phyloP scores from a whole-genome alignment of 2,329 filamentous ascomycete species.

The Diaporthe sp. region DNA sequence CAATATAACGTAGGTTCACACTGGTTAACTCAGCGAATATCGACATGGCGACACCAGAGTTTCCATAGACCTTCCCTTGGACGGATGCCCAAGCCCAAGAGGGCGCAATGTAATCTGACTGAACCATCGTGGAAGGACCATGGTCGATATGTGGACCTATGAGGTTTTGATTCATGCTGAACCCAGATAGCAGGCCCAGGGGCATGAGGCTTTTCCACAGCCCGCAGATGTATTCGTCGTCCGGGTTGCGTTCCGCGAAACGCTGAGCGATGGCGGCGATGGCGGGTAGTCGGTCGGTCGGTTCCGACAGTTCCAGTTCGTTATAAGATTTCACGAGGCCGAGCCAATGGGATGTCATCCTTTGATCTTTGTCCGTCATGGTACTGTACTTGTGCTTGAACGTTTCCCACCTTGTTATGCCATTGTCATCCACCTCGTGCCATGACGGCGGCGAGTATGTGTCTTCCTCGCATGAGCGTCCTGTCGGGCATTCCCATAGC shows the following conservation, averaged over 20 bases:
- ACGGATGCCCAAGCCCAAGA: not conserved
- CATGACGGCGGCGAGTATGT: not conserved
- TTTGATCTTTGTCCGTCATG: fast-evolving
- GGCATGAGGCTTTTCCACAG: not conserved
- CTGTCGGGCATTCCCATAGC: not conserved
- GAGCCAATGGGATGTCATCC: not conserved
- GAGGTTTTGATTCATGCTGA: not conserved
- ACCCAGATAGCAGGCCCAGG: not conserved
- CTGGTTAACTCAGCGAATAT: not conserved
- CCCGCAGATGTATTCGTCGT: not conserved
- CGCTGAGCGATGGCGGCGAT: constrained; percentile 1
- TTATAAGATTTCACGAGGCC: fast-evolving
- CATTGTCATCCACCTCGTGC: not conserved
- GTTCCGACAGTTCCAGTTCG: not conserved
- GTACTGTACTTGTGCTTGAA: not conserved
- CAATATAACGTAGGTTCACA: not conserved
- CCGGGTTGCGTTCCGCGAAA: not conserved
- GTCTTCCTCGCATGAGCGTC: not conserved
- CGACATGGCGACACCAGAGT: too few relatives aligned
- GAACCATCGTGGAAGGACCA: not conserved
- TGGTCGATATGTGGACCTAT: not conserved
- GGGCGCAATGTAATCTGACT: not conserved
- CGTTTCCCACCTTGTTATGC: not conserved
- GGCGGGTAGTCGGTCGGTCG: not conserved
- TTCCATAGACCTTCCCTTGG: not conserved